Evolutionary conservation across 805 yeast genomes (phyloP), one percentile per base, ranked within the genome.

Genomic region (Komagataella ulmi): DNA sequence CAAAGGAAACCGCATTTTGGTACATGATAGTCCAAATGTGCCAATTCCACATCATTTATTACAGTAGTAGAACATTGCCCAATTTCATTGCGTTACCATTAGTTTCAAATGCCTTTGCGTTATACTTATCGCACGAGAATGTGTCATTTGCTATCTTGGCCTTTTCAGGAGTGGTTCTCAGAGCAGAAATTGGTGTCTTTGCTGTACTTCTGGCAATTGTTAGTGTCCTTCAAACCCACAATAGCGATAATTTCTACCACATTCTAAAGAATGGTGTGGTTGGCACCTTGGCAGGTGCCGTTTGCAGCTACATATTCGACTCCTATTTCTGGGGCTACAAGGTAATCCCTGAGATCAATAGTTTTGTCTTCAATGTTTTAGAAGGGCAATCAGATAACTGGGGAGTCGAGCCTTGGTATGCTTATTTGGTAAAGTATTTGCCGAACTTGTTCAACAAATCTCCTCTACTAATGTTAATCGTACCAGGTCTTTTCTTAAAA

Each of bases 31-130:
- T 89, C 52, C 71, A 74, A 45, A 65, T 77, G 52, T 64, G 85
- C 7, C 93, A 89, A 62, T 91, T 90, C 68, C 97, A 91, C 62
- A 55, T 88, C 17, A 66, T 83, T 54, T 91, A 72, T 68, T 91
- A 91, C 62, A 72, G 86, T n/a, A 75, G 96, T 2, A 73, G 97
- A 57, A 80, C 95, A 0, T 70, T 91, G 53, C 97, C 97, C n/a
- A 91, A 91, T 65, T 85, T 84, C 58, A 68, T 90, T 53, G 89
- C 85, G 2, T 68, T 91, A 51, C 97, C 97, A 3, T 60, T 87
- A 44, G 82, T 83, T 3, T 76, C 77, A 52, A 58, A 67, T 48
- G 84, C 85, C 0, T 56, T 84, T 46, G 70, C 79, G 3, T 71
- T 70, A 59, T 58, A 80, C 14, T 56, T 87, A 14, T 56, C 57